These are phyloP conservation scores for Tulasnella sp. DNA, from an alignment of 768 basidiomycete species.

Conservation along the genomic window DNA sequence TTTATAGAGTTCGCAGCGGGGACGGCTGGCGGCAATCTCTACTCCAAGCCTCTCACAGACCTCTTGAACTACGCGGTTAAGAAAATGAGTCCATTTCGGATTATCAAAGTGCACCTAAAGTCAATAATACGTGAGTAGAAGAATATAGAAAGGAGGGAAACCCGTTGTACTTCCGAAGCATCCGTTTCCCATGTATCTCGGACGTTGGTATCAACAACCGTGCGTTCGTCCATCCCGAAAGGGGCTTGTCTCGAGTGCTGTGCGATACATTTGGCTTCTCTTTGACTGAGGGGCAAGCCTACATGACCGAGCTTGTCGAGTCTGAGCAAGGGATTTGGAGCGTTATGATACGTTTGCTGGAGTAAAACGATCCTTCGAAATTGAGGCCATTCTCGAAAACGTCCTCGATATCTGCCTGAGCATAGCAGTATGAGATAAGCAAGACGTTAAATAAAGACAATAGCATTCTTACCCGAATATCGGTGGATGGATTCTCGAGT, in stretches of 20 bases:
- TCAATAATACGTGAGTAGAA: too few relatives aligned
- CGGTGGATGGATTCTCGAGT: neutral
- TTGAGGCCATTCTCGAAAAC: slow-evolving; percentile 30
- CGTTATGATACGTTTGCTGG: slow-evolving; percentile 27
- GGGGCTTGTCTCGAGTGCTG: slow-evolving; percentile 35
- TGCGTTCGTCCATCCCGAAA: slow-evolving; percentile 35
- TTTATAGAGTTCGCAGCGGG: slow-evolving; percentile 40
- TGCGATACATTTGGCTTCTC: slow-evolving; percentile 38
- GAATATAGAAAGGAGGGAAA: neutral
- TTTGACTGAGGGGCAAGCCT: slow-evolving; percentile 37
- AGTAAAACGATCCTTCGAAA: slow-evolving; percentile 33
- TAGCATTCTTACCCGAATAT: neutral
- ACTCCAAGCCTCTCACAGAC: slow-evolving; percentile 38
- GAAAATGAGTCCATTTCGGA: slow-evolving; percentile 35
- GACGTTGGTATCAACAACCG: slow-evolving; percentile 39
- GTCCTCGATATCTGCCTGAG: slow-evolving; percentile 17
- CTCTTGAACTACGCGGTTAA: slow-evolving; percentile 29
- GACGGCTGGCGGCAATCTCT: slow-evolving; percentile 26
- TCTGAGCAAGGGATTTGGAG: slow-evolving; percentile 39
- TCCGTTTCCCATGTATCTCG: slow-evolving; percentile 49
- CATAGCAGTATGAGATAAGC: neutral
- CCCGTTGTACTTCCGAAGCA: slow-evolving; percentile 28
- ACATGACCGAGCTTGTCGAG: slow-evolving; percentile 38
- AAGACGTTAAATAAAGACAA: neutral
- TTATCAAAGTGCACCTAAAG: slow-evolving; percentile 36